Conservation (phyloP, 2,329 filamentous ascomycete genomes). For the Fusarium luffae region DNA sequence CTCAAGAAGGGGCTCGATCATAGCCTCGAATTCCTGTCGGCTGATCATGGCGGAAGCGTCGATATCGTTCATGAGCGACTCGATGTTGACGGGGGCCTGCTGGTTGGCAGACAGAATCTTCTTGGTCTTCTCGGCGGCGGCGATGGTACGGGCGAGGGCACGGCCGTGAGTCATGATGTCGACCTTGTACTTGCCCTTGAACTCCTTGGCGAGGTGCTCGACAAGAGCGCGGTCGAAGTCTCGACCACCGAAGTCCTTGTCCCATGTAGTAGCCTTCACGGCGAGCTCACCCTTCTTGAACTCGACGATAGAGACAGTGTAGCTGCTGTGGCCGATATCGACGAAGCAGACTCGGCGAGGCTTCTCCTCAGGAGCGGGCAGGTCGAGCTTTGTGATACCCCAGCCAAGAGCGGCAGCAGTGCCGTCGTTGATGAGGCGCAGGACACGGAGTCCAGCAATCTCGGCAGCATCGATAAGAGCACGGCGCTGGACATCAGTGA, state of each 20-base stretch:
- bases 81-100: constrained; percentile 91
- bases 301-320: constrained; percentile 92
- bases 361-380: constrained; percentile 89
- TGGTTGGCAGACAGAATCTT: constrained; percentile 98
- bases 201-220: constrained; percentile 94
- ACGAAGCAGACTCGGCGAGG: constrained; percentile 90
- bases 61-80: constrained; percentile 98
- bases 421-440: constrained; percentile 97
- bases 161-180: constrained; percentile 92
- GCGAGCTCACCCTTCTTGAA: constrained; percentile 97
- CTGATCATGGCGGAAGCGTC: constrained; percentile 91
- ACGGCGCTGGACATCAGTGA: constrained; percentile 93
- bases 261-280: constrained; percentile 91
- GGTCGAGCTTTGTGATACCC: constrained; percentile 97
- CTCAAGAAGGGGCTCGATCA: constrained; percentile 85
- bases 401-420: constrained; percentile 96
- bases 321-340: constrained; percentile 97
- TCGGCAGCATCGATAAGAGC: constrained; percentile 90
- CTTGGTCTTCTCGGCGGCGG: constrained; percentile 96
- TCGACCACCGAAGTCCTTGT: constrained; percentile 96
- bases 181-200: constrained; percentile 98
- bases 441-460: constrained; percentile 90
- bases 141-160: constrained; percentile 85
- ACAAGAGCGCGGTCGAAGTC: constrained; percentile 96
- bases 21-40: constrained; percentile 91